phyloP scores from a whole-genome alignment of 2,329 filamentous ascomycete genomes.

The Trichothecium sympodiale region DNA sequence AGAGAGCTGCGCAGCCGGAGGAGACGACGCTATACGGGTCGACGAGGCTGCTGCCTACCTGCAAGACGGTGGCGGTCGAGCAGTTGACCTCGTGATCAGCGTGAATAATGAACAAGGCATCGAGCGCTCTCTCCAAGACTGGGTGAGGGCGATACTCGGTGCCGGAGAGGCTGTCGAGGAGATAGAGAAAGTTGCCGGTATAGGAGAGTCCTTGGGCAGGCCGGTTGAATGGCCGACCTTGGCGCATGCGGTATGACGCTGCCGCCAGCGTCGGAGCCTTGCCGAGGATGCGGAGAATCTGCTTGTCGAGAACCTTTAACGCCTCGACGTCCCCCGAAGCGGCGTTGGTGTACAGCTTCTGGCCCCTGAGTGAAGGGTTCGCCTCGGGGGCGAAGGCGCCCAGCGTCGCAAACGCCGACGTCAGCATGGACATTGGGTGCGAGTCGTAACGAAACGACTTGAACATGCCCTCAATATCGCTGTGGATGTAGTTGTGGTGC shows the following conservation, averaged over 20 bases:
- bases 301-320: conserved; percentile 34
- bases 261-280: conserved; percentile 39
- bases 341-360: conserved; percentile 37
- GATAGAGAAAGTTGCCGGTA: conserved; percentile 43
- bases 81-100: conserved; percentile 50
- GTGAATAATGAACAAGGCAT: conserved; percentile 43
- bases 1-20: conserved; percentile 39
- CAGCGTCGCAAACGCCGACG: conserved; percentile 35
- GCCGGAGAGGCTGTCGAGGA: conserved; percentile 39
- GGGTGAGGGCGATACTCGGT: conserved; percentile 36
- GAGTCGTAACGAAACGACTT: conserved; percentile 40
- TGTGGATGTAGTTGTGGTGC: conserved; percentile 39
- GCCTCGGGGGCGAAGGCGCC: conserved; percentile 38
- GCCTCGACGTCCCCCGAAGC: conserved; percentile 27
- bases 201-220: conserved; percentile 36
- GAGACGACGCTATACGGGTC: conserved; percentile 44
- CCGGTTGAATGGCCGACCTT: conserved; percentile 38
- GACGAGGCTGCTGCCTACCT: conserved; percentile 43
- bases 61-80: conserved; percentile 43
- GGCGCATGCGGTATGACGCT: conserved; percentile 39
- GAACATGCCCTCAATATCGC: conserved; percentile 37
- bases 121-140: conserved; percentile 36
- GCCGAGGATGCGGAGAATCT: conserved; percentile 39
- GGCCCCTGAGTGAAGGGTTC: conserved; percentile 36
- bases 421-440: conserved; percentile 41